Base-by-base conservation (phyloP, 306 rosid species). In the Trifolium fragiferum region DNA sequence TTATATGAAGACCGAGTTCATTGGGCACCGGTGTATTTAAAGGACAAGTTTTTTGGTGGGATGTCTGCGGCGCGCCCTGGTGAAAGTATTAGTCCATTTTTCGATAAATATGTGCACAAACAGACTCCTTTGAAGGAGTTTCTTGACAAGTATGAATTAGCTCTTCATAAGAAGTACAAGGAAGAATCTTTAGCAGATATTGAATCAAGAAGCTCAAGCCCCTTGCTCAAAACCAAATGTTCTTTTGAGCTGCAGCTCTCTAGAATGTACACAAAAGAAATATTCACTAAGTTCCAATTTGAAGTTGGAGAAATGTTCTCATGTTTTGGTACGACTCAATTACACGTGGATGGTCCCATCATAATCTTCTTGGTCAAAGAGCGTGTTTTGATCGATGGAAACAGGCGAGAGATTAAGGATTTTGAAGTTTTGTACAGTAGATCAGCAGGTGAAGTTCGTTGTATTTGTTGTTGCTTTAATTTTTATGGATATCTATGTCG, bases 301-400 rank as follows among this genome's bases (percentile, higher is more conserved):
- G 98, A 93, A 88, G 96, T 91, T 78, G 97, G 88, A 82, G 98
- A 91, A 87, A 89, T 93, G 96, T 88, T 84, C 35, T 89, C 97
- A 72, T 93, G 98, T 82, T 91, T 89, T 47, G 87, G 98, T 71
- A 91, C 98, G 2, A 93, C 91, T 18, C 94, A 89, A 62, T 61
- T 93, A 33, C 98, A 93, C 15, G 74, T 91, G 16, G 96, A 93
- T 20, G 96, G 96, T 15, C 87, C 96, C 16, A 74, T 88, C 70
- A 13, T 88, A 62, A 93, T 93, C 72, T 93, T 91, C 84, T 83
- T 93, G 79, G 98, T 93, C 61, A 93, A 91, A 85, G 97, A 93
- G 83, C 93, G 94, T 12, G 88, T 89, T 50, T 81, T 84, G 84
- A 75, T 84, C 0, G 96, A 93, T 20, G 97, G 92, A 72, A 89